Conservation (phyloP, 1,139 yeast genomes). For the Pichia sp. region DNA sequence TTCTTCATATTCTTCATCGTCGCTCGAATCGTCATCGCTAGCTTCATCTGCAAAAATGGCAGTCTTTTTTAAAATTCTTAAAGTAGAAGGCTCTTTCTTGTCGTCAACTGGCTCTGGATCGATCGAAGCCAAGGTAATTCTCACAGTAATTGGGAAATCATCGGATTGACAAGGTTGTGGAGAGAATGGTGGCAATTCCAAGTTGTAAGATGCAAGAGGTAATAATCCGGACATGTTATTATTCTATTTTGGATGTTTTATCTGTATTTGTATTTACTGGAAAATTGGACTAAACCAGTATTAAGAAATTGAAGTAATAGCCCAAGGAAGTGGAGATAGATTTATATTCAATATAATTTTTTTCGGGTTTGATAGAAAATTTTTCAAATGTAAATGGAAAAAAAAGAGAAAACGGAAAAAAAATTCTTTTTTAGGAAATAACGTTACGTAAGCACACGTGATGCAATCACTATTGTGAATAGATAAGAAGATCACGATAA, state of each 20-base stretch:
- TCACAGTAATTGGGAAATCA: slow-evolving; percentile 82
- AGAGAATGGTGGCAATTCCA: slow-evolving; percentile 78
- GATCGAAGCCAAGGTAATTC: slow-evolving; percentile 91
- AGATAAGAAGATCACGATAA: not conserved
- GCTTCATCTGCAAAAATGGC: slow-evolving; percentile 49
- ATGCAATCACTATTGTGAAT: not conserved
- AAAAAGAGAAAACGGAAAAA: not conserved
- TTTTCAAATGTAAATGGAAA: not conserved
- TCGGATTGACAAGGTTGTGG: slow-evolving; percentile 85
- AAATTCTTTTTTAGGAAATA: not conserved
- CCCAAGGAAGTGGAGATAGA: too few species aligned
- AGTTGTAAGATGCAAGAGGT: slow-evolving; percentile 82
- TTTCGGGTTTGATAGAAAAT: slow-evolving; percentile 2
- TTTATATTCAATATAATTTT: not conserved
- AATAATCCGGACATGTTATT: slow-evolving; percentile 59
- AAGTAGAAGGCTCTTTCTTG: slow-evolving; percentile 78
- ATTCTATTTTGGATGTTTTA: not conserved
- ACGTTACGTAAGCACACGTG: not conserved
- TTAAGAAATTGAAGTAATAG: too few species aligned
- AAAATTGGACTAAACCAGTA: too few species aligned
- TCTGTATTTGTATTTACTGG: not conserved
- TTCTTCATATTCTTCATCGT: slow-evolving; percentile 37
- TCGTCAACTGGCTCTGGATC: slow-evolving; percentile 84
- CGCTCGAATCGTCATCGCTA: slow-evolving; percentile 45
- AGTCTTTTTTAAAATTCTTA: slow-evolving; percentile 76